A percentile compares a stretch with the other conserved stretches of the same genome.
Conservation (phyloP, 345 rosid genomes). For the Durio zibethinus region DNA sequence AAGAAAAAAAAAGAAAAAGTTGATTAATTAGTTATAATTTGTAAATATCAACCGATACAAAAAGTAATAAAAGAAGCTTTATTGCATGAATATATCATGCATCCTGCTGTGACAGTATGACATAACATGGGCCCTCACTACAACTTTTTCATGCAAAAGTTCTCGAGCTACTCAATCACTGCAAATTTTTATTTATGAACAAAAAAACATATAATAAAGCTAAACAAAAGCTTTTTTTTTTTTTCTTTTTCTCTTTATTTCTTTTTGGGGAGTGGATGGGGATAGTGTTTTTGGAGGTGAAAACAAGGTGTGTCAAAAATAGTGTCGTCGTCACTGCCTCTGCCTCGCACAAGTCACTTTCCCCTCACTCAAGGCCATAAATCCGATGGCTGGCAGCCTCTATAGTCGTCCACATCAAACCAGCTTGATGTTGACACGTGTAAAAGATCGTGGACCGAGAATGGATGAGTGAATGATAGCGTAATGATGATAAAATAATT, state of each 20-base stretch:
- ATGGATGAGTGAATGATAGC: slow-evolving; percentile 33
- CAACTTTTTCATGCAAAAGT: slow-evolving; percentile 41
- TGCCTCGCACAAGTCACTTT: background rate
- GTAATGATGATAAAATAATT: slow-evolving; percentile 57
- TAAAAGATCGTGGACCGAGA: slow-evolving; percentile 10
- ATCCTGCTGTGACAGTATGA: slow-evolving; percentile 15
- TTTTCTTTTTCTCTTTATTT: background rate
- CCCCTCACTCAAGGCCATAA: background rate
- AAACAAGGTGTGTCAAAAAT: slow-evolving; percentile 12
- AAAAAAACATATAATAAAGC: too few species aligned
- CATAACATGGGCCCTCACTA: slow-evolving; percentile 17
- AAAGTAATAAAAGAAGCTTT: slow-evolving; percentile 13
- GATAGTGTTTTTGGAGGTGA: background rate
- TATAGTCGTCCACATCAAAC: slow-evolving; percentile 11
- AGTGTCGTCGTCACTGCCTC: slow-evolving; percentile 2
- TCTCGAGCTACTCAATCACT: slow-evolving; percentile 53
- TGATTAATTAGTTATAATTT: too few species aligned
- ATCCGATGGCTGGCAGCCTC: slow-evolving; percentile 37
- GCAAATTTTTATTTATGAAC: slow-evolving; percentile 21
- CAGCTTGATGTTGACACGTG: slow-evolving; percentile 30
- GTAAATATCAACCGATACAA: background rate
- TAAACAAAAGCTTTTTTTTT: background rate
- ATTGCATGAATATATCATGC: slow-evolving; percentile 38
- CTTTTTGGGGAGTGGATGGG: background rate
- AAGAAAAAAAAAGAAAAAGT: too few species aligned